Percentiles rank a stretch among this genome's conserved stretches.
phyloP scores from a whole-genome alignment of 2,329 filamentous ascomycete genomes.

The Claviceps sp. region DNA sequence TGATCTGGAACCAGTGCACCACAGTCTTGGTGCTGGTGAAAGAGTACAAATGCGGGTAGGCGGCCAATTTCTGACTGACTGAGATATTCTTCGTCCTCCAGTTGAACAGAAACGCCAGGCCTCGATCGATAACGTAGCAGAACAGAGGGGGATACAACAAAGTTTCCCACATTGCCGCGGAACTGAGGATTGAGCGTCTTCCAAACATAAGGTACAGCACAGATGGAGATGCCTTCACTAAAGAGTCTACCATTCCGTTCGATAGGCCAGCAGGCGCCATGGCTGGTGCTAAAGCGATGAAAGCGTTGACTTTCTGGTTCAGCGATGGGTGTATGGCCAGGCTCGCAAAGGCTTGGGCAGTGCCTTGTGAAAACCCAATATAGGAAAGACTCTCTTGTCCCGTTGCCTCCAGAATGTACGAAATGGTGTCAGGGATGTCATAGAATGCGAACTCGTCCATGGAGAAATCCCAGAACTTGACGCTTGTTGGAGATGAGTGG shows the following conservation, averaged over 20 bases:
- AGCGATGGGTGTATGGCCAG: constrained; percentile 83
- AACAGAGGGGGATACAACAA: constrained; percentile 92
- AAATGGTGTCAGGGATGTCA: constrained; percentile 90
- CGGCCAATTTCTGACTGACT: constrained; percentile 78
- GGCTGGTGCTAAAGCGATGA: constrained; percentile 87
- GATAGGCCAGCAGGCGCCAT: constrained; percentile 90
- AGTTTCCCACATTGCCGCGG: constrained; percentile 93
- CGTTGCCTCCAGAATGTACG: constrained; percentile 78
- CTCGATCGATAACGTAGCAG: constrained; percentile 71
- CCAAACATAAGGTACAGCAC: constrained; percentile 90
- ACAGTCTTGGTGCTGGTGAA: constrained; percentile 95
- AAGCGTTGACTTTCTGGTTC: constrained; percentile 88
- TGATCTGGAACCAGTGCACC: constrained; percentile 99
- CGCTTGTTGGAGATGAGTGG: constrained; percentile 57
- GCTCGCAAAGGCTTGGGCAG: constrained; percentile 89
- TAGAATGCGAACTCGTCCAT: constrained; percentile 98
- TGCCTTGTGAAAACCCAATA: constrained; percentile 93
- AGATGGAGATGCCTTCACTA: constrained; percentile 86
- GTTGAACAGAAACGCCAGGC: constrained; percentile 71
- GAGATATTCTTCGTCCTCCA: constrained; percentile 82
- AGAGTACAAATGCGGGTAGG: constrained; percentile 91
- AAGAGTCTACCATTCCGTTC: constrained; percentile 80
- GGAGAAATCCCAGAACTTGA: constrained; percentile 90
- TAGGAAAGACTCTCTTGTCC: constrained; percentile 78
- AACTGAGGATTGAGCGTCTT: constrained; percentile 77